Evolutionary conservation across 2,329 filamentous ascomycete species (phyloP), one percentile per base, ranked within the genome.

Genomic region (Cytospora chrysosperma): DNA sequence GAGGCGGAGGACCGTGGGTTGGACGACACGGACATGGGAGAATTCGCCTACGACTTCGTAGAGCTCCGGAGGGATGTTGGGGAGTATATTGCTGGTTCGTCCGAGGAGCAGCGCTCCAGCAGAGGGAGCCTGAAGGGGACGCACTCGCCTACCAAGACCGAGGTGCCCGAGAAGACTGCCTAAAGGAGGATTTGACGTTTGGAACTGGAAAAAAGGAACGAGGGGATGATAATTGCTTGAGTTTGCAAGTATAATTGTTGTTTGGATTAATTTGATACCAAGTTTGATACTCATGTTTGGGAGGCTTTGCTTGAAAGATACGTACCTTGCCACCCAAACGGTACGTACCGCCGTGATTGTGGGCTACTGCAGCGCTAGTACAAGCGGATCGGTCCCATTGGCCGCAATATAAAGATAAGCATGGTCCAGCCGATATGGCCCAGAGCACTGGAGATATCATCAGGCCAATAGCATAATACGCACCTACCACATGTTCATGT

Each of bases 11-110:
- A 91, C 59, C 79, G 89, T 27, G 89, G 89, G 57, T 78, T 87
- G 32, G 90, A 93, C 71, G 89, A 92, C 71, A 84, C 85, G 73
- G 88, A 93, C 78, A 87, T 92, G 58, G 90, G 90, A 75, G 90
- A 93, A 77, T 93, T 93, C 71, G 90, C 90, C 30, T 93, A 92
- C 79, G 90, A 93, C 75, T 93, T 93, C 74, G 90, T 93, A 70
- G 90, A 93, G 83, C 73, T 86, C 55, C 81, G 80, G 49, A 80
- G 84, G 61, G 89, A 93, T 70, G 85, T 93, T 61, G 77, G 75
- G 65, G 81, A 78, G 43, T 66, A 68, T n/a, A 52, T 69, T 34
- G 59, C 37, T 4, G 60, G 63, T 13, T 2, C 32, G 32, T 13
- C 32, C 10, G 63, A 63, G 5, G 67, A 59, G 26, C 21, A 28